phyloP scores from a whole-genome alignment of 768 basidiomycete species.

The Tulasnella calospora region DNA sequence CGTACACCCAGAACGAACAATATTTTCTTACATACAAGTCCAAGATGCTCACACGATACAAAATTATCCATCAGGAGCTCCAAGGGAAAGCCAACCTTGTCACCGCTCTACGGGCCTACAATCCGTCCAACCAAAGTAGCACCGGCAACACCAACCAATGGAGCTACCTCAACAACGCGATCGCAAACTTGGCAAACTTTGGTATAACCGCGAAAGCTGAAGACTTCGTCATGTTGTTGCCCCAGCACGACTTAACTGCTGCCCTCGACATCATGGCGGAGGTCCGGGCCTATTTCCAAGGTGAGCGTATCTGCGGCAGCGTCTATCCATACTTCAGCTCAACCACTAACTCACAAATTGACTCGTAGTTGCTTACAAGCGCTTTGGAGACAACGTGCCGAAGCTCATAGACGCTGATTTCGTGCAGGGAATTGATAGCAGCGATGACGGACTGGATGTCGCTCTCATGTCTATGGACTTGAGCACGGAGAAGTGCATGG shows the following conservation, averaged over 20 bases:
- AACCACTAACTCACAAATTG: neutral
- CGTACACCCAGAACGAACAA: slow-evolving; percentile 20
- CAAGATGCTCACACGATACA: slow-evolving; percentile 2
- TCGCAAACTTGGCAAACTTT: neutral
- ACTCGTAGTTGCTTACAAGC: slow-evolving; percentile 52
- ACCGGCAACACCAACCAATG: neutral
- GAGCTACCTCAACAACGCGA: neutral
- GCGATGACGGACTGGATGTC: slow-evolving; percentile 44
- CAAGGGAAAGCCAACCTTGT: neutral
- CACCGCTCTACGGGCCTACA: neutral
- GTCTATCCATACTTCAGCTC: neutral
- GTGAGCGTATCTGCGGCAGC: neutral
- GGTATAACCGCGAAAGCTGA: neutral
- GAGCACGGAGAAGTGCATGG: slow-evolving; percentile 46
- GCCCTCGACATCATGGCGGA: slow-evolving; percentile 25
- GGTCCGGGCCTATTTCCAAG: slow-evolving; percentile 22
- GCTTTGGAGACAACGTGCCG: slow-evolving; percentile 55
- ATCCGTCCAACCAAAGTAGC: neutral
- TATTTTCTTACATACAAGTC: neutral
- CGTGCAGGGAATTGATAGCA: slow-evolving; percentile 48
- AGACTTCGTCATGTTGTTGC: slow-evolving; percentile 19
- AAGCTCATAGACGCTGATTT: slow-evolving; percentile 54
- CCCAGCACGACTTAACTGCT: neutral
- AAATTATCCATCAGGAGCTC: neutral
- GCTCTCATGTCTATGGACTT: slow-evolving; percentile 49